Percentiles rank a stretch among this genome's conserved stretches.
These are phyloP conservation scores for Lonicera japonica DNA, from an alignment of 129 eudicot species.

Conservation along the genomic window DNA sequence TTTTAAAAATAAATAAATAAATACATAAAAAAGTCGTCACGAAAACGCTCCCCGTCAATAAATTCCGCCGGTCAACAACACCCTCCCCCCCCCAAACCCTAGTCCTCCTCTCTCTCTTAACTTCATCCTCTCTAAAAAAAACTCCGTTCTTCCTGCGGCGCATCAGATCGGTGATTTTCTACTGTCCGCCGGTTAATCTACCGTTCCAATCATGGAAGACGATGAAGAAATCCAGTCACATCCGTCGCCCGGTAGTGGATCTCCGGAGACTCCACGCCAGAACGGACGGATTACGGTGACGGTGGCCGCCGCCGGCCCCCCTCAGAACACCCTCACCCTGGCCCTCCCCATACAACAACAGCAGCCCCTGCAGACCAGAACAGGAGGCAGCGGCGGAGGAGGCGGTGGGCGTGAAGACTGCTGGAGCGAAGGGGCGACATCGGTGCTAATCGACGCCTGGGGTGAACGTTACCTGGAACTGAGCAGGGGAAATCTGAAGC, in stretches of 20 bases:
- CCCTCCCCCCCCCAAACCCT: not conserved
- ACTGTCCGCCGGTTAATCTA: no score
- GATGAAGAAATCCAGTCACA: slow-evolving; percentile 64
- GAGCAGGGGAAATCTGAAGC: slow-evolving; percentile 78
- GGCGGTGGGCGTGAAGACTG: slow-evolving; percentile 67
- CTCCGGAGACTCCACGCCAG: slow-evolving; percentile 35
- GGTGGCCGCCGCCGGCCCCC: slow-evolving; percentile 64
- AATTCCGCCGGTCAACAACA: not conserved
- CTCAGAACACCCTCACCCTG: slow-evolving; percentile 49
- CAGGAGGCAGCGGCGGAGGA: slow-evolving; percentile 20
- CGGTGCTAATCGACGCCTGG: slow-evolving; percentile 89
- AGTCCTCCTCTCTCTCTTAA: not conserved
- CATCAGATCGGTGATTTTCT: no score
- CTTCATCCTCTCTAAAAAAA: not conserved
- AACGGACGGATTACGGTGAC: slow-evolving; percentile 65
- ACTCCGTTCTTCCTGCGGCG: no score
- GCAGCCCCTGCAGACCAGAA: slow-evolving; percentile 5
- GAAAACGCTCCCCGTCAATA: not conserved
- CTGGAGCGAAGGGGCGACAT: slow-evolving; percentile 96
- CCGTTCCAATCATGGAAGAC: slow-evolving; percentile 49
- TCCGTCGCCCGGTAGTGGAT: slow-evolving; percentile 35
- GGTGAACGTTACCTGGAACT: slow-evolving; percentile 77
- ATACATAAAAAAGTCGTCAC: not conserved
- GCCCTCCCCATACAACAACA: slow-evolving; percentile 66
- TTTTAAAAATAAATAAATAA: no score